A percentile compares a stretch with the other conserved stretches of the same genome.
These are phyloP conservation scores for Agrocybe pediades DNA, from an alignment of 768 basidiomycete genomes.

Conservation along the genomic window DNA sequence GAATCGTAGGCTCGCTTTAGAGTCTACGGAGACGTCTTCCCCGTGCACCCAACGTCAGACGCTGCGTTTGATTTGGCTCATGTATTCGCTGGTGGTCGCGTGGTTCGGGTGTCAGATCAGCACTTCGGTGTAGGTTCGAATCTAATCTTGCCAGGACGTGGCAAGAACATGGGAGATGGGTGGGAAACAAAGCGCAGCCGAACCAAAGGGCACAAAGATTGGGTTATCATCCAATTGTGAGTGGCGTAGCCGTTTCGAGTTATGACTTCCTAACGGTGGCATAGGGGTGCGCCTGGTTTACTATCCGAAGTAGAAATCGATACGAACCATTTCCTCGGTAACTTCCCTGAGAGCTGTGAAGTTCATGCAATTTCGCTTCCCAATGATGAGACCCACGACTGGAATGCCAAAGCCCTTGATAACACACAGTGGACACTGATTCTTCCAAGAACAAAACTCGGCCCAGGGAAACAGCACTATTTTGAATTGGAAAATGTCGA, in stretches of 20 bases:
- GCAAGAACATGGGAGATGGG: slow-evolving; percentile 95
- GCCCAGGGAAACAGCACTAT: slow-evolving; percentile 87
- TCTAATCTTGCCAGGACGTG: slow-evolving; percentile 88
- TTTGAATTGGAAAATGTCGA: slow-evolving; percentile 78
- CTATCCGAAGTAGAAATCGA: slow-evolving; percentile 87
- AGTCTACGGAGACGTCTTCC: slow-evolving; percentile 79
- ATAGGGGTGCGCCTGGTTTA: slow-evolving; percentile 71
- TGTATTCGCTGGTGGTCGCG: slow-evolving; percentile 86
- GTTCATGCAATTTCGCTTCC: slow-evolving; percentile 58
- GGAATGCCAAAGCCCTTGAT: slow-evolving; percentile 32
- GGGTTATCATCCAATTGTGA: slow-evolving; percentile 88
- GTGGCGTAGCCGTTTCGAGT: slow-evolving; percentile 26
- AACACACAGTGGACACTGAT: slow-evolving; percentile 71
- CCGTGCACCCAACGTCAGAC: slow-evolving; percentile 56
- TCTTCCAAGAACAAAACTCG: slow-evolving; percentile 76
- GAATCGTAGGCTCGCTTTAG: slow-evolving; percentile 80
- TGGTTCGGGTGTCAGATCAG: slow-evolving; percentile 87
- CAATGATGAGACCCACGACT: slow-evolving; percentile 32
- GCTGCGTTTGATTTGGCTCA: slow-evolving; percentile 82
- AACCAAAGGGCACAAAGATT: slow-evolving; percentile 80
- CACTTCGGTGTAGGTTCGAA: slow-evolving; percentile 94
- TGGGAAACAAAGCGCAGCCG: slow-evolving; percentile 97
- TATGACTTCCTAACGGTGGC: background rate
- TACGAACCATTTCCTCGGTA: slow-evolving; percentile 94
- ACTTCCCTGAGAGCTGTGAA: slow-evolving; percentile 90